phyloP scores from a whole-genome alignment of 202 grass and related monocot genomes.

The Dendrocalamus latiflorus region DNA sequence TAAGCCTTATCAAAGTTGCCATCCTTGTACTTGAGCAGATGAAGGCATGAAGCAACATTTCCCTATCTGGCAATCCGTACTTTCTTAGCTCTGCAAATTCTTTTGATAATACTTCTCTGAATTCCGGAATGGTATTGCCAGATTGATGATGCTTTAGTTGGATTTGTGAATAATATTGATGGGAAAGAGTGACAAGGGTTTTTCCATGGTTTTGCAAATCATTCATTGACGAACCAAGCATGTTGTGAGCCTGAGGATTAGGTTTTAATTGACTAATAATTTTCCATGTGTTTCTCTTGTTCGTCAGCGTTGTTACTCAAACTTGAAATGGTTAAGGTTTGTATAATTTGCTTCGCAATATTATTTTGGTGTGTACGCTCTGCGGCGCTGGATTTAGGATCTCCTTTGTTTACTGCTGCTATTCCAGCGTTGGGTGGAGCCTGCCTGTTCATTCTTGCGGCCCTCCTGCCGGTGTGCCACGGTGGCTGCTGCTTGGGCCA shows the following conservation, averaged over 20 bases:
- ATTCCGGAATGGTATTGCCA: not conserved
- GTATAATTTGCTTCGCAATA: too few relatives aligned
- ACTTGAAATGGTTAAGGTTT: not conserved
- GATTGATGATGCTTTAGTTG: not conserved
- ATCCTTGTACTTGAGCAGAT: too few relatives aligned
- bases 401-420: not conserved
- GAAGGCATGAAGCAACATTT: too few relatives aligned
- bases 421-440: not conserved
- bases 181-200: not conserved
- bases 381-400: not conserved
- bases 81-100: too few relatives aligned
- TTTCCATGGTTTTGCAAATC: not conserved
- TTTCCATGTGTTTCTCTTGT: not conserved
- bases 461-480: not conserved
- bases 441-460: not conserved
- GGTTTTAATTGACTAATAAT: not conserved
- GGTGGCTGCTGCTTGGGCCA: not conserved
- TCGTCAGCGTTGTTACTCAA: not conserved
- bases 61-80: too few relatives aligned
- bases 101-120: not conserved
- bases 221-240: not conserved
- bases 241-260: not conserved
- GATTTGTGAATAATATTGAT: not conserved
- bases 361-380: not conserved
- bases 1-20: too few relatives aligned